Base-by-base conservation (phyloP, 495 filamentous ascomycete species). In the Aspergillus sparsus region DNA sequence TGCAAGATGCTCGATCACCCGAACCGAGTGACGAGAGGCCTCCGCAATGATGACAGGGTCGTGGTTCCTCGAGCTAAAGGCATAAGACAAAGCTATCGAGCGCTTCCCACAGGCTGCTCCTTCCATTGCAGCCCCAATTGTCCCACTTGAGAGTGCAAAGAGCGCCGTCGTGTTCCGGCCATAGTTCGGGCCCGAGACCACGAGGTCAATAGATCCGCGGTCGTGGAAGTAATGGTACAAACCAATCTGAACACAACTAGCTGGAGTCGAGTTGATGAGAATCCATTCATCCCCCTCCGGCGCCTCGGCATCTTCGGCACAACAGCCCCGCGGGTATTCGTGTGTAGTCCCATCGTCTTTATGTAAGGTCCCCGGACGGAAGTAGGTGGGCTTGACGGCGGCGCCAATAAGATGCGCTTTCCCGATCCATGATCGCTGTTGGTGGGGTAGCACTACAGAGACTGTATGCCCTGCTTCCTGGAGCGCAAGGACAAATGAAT, bases 341-440 rank as follows among this genome's bases (percentile, higher is more conserved):
- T 88, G 84, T 27, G 79, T 85, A 13, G 85, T 88, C 35, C 90
- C 90, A 63, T 89, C 82, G 67, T 89, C 86, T 58, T 81, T 68
- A 65, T 84, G 82, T 4, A 88, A 71, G 0, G 86, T 80, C 54
- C 82, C 78, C 9, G 84, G 80, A 7, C 90, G 89, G 80, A 93
- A 98, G 75, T 96, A 96, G n/a, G 86, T 86, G 4, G 93, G 91
- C 59, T 88, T 90, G 42, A 96, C 84, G 16, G 88, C 87, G 65
- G 90, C 86, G 55, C 91, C 91, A 61, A 96, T 87, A 45, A 97
- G 86, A 70, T 98, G 93, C 18, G 94, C 94, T 78, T 98, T 98
- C 57, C 92, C 92, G 65, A 98, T 97, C 94, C 94, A 98, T 54
- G 91, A 95, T 49, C 93, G 88, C 74, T 98, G 94, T 9, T 86